These are phyloP conservation scores for Aureobasidium musti DNA, from an alignment of 2,329 filamentous ascomycete species.

Conservation along the genomic window DNA sequence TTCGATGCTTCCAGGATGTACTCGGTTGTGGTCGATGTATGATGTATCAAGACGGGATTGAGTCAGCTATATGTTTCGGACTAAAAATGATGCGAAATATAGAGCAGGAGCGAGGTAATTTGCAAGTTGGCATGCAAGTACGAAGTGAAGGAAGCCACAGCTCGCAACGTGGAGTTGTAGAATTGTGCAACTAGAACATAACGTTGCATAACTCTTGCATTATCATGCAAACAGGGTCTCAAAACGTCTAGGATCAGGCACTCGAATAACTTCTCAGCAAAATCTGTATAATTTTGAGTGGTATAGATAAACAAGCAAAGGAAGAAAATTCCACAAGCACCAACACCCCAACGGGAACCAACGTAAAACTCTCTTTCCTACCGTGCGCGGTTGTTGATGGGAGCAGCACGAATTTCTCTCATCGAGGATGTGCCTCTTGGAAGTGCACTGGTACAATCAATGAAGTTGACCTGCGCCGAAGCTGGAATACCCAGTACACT, in stretches of 20 bases:
- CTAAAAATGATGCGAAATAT: neutral
- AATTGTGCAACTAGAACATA: neutral
- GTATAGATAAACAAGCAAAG: no score
- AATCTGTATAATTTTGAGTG: neutral
- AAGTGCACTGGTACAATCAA: conserved; percentile 33
- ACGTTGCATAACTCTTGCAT: neutral
- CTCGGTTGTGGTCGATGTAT: no score
- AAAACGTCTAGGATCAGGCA: no score
- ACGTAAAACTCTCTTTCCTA: neutral
- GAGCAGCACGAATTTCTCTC: conserved; percentile 22
- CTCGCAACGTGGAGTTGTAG: neutral
- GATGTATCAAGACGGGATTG: no score
- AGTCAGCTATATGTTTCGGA: no score
- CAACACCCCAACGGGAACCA: neutral
- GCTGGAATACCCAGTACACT: conserved; percentile 35
- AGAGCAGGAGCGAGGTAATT: neutral
- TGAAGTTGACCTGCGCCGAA: conserved; percentile 27
- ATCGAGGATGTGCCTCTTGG: no score
- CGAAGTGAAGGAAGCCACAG: neutral
- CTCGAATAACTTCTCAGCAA: neutral
- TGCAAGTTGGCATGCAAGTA: neutral
- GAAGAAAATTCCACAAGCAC: no score
- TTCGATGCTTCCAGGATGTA: neutral
- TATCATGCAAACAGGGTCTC: neutral
- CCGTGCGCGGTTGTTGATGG: conserved; percentile 16